Evolutionary conservation across 2,329 filamentous ascomycete genomes (phyloP), one percentile per base, ranked within the genome.

Genomic region (Aspergillus versicolor): DNA sequence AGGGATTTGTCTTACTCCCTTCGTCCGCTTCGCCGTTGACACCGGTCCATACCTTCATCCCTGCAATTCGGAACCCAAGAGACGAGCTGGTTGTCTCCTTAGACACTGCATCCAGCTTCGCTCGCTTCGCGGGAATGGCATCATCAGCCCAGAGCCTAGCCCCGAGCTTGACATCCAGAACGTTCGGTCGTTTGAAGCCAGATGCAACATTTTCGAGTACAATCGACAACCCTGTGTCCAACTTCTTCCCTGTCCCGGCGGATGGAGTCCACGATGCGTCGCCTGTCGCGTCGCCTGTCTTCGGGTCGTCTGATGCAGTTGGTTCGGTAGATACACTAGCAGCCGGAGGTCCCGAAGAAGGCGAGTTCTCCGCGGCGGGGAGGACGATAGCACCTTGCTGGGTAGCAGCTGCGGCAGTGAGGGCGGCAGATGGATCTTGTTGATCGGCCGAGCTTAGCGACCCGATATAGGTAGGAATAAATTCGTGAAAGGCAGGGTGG

Each of bases 141-240:
- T 80, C 79, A 38, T 96, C 90, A 13, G 90, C 93, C 88, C 92
- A 97, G 5, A 99, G 78, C 32, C 90, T 84, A 49, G 87, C 83
- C 43, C 94, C 94, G 19, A 99, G 84, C 77, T 99, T 99, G 63
- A 96, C 84, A 70, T 99, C 94, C 57, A 99, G 79, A 7, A 99
- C 91, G 66, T 96, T 97, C 6, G 94, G 91, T 57, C 85, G 84
- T 67, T 84, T 84, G 79, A 92, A 97, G 1, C 91, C 91, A 62
- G 84, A 83, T 0, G 91, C 87, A 6, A 90, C 84, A 71, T 97
- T 97, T 70, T 92, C 89, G 27, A 97, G 79, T 12, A 96, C 92
- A 17, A 97, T 87, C 2, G 90, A 90, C 54, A 86, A 81, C 54
- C 92, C 87, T 0, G 92, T 96, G 22, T 85, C 81, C 59, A 97